Evolutionary conservation across 805 yeast genomes (phyloP).

Genomic region (Sugiyamaella smithiae): DNA sequence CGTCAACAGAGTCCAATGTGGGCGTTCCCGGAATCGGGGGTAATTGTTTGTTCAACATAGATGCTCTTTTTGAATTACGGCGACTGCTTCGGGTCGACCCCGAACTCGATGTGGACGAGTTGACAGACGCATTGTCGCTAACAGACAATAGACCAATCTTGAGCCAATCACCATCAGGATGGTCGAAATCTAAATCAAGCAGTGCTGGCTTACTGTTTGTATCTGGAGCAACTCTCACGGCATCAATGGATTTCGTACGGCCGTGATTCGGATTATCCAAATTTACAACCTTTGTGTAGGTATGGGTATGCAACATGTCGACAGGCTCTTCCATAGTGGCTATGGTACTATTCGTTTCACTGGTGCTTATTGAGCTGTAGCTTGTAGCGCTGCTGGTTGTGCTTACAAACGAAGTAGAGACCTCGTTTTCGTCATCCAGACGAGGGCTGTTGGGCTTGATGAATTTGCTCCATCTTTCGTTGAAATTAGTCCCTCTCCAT

Average conservation of each 20-base stretch:
- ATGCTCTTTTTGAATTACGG: background rate
- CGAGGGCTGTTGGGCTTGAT: background rate
- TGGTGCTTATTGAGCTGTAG: slow-evolving; percentile 1
- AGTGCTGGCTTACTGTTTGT: background rate
- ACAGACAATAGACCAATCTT: background rate
- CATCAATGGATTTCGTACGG: background rate
- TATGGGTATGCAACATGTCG: background rate
- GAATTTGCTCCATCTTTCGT: slow-evolving; percentile 17
- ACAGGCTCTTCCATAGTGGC: background rate
- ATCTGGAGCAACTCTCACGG: background rate
- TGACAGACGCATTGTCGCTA: background rate
- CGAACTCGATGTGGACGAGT: background rate
- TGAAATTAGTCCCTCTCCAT: slow-evolving; percentile 18
- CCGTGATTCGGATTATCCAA: background rate
- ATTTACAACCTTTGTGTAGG: background rate
- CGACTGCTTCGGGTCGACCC: background rate
- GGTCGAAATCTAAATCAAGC: slow-evolving; percentile 1
- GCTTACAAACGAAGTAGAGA: background rate
- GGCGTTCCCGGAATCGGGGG: slow-evolving; percentile 4
- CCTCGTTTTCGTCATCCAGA: background rate
- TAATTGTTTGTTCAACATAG: background rate
- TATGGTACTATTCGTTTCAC: background rate
- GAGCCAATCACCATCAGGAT: slow-evolving; percentile 2
- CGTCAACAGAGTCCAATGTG: background rate
- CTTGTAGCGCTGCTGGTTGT: background rate